These are phyloP conservation scores for Zopfochytrium polystomum DNA, from an alignment of 371 early-diverging fungal genomes.

Conservation along the genomic window DNA sequence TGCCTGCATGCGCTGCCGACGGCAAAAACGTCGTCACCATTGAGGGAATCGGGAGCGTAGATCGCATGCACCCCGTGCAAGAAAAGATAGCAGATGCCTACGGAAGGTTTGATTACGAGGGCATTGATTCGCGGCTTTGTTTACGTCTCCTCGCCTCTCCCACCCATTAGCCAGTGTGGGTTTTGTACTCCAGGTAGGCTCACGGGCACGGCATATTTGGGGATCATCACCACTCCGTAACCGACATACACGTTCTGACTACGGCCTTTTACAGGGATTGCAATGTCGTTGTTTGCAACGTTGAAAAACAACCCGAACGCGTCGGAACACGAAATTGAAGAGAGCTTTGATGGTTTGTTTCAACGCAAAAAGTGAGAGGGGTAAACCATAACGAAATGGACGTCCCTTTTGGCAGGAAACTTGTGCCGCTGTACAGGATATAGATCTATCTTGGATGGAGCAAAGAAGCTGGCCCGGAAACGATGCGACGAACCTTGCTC, in stretches of 20 bases:
- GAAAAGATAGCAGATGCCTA: slow-evolving; percentile 39
- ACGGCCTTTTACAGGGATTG: slow-evolving; percentile 52
- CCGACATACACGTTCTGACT: background rate
- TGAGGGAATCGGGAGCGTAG: slow-evolving; percentile 67
- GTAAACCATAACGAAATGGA: slow-evolving; percentile 8
- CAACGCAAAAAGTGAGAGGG: background rate
- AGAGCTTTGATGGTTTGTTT: slow-evolving; percentile 65
- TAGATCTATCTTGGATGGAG: slow-evolving; percentile 74
- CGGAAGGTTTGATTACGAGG: slow-evolving; percentile 26
- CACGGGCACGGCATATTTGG: too few species aligned
- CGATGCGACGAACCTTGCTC: slow-evolving; percentile 11
- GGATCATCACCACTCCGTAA: too few species aligned
- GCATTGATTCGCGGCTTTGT: background rate
- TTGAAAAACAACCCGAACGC: slow-evolving; percentile 63
- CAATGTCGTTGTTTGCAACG: slow-evolving; percentile 71
- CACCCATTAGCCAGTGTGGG: slow-evolving; percentile 65
- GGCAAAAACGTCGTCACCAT: slow-evolving; percentile 76
- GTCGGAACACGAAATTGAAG: slow-evolving; percentile 67
- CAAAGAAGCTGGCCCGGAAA: slow-evolving; percentile 49
- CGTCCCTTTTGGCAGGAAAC: slow-evolving; percentile 44
- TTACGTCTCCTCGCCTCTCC: background rate
- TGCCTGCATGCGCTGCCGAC: slow-evolving; percentile 66
- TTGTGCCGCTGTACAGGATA: slow-evolving; percentile 84
- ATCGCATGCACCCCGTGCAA: slow-evolving; percentile 68
- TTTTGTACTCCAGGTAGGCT: slow-evolving; percentile 65